phyloP scores from a whole-genome alignment of 2,329 filamentous ascomycete genomes.

The Alternaria novae-zelandiae region DNA sequence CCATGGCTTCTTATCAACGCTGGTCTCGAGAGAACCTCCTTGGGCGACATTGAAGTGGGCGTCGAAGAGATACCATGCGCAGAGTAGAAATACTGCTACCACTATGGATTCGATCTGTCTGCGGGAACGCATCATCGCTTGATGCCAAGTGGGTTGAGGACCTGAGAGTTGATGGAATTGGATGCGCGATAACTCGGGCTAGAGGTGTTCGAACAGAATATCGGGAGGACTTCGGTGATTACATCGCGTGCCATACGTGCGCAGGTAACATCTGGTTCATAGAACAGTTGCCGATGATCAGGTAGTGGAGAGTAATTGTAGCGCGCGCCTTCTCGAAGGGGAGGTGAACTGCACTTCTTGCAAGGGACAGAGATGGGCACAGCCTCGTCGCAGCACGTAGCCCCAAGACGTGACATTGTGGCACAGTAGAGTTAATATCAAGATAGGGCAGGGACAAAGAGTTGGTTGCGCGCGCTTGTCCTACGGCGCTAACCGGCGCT shows the following conservation, averaged over 20 bases:
- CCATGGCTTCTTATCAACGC: constrained; percentile 12
- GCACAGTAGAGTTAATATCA: constrained; percentile 5
- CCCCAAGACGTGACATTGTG: constrained; percentile 13
- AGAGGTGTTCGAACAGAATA: no score
- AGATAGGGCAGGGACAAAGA: background rate
- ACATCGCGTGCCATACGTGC: no score
- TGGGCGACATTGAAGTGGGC: constrained; percentile 11
- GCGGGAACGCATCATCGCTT: constrained; percentile 14
- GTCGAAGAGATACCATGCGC: constrained; percentile 20
- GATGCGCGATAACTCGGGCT: no score
- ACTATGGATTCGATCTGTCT: constrained; percentile 17
- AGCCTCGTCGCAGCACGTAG: background rate
- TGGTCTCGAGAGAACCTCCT: background rate
- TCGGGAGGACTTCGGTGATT: no score
- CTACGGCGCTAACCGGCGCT: constrained; percentile 10
- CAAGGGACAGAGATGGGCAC: background rate
- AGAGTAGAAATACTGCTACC: constrained; percentile 20
- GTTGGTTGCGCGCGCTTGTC: background rate
- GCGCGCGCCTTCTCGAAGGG: background rate
- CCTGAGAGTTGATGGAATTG: no score
- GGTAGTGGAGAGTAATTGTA: no score
- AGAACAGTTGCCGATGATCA: no score
- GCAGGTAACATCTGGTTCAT: no score
- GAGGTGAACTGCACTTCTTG: background rate
- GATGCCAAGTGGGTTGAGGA: constrained; percentile 1